A percentile compares a stretch with the other conserved stretches of the same genome.
These are phyloP conservation scores for Populus hybrid DNA, from an alignment of 441 rosid genomes.

Conservation along the genomic window DNA sequence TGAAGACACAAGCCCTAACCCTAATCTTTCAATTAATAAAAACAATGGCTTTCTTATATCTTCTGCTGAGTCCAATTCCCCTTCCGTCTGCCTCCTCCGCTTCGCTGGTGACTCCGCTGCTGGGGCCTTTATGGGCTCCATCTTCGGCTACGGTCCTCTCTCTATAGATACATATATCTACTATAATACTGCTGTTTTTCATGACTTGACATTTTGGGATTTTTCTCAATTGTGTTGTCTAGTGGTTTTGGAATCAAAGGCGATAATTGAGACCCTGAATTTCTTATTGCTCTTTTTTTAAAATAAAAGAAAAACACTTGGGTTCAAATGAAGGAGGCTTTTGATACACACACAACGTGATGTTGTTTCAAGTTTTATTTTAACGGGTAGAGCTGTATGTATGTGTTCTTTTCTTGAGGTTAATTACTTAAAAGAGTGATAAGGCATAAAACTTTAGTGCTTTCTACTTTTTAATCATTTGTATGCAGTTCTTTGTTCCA, in stretches of 20 bases:
- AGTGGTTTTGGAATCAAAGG: no score
- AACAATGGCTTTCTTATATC: slow-evolving; percentile 29
- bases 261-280: no score
- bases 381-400: no score
- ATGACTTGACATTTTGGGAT: background rate
- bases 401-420: no score
- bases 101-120: slow-evolving; percentile 73
- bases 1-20: slow-evolving; percentile 10
- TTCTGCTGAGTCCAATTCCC: slow-evolving; percentile 31
- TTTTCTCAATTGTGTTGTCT: background rate
- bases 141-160: slow-evolving; percentile 67
- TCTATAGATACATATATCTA: background rate
- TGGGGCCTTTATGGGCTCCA: slow-evolving; percentile 86
- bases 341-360: no score
- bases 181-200: background rate
- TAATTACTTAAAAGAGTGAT: no score
- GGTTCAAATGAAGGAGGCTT: no score
- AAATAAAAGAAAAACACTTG: no score
- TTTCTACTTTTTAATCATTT: no score
- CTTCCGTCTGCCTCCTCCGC: slow-evolving; percentile 64
- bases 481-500: background rate
- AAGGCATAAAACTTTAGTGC: no score
- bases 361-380: no score
- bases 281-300: no score
- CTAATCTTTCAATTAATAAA: slow-evolving; percentile 22